phyloP scores from a whole-genome alignment of 129 eudicot species.

The Centella asiatica region DNA sequence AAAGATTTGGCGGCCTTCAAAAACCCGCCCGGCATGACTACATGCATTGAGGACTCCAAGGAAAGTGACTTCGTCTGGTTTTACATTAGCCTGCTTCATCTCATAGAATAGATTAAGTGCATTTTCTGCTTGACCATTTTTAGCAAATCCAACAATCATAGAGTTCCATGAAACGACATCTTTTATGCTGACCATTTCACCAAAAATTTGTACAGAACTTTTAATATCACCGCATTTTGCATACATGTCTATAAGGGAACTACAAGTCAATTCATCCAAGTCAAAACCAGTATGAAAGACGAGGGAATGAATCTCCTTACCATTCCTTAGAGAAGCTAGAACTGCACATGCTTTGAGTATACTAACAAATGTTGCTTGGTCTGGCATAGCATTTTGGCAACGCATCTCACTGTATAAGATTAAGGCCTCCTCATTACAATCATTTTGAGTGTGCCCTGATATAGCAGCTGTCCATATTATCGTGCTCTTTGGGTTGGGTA shows the following conservation, averaged over 20 bases:
- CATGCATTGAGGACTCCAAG: slow-evolving; percentile 90
- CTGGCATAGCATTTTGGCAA: slow-evolving; percentile 51
- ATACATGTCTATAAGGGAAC: slow-evolving; percentile 88
- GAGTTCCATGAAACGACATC: slow-evolving; percentile 91
- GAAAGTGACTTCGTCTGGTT: slow-evolving; percentile 86
- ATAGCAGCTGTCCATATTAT: slow-evolving; percentile 73
- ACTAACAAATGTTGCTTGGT: slow-evolving; percentile 87
- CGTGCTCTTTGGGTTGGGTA: slow-evolving; percentile 51
- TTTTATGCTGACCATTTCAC: slow-evolving; percentile 46
- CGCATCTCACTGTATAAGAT: slow-evolving; percentile 65
- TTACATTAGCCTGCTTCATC: slow-evolving; percentile 42
- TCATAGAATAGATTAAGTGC: slow-evolving; percentile 53
- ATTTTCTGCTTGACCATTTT: slow-evolving; percentile 64
- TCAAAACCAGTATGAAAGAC: slow-evolving; percentile 57
- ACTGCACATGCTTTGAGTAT: slow-evolving; percentile 73
- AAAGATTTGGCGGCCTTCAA: slow-evolving; percentile 62
- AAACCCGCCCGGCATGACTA: slow-evolving; percentile 75
- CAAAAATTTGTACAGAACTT: slow-evolving; percentile 52
- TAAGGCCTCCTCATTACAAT: slow-evolving; percentile 51
- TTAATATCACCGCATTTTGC: slow-evolving; percentile 89
- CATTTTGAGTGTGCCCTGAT: slow-evolving; percentile 65
- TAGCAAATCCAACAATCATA: slow-evolving; percentile 78
- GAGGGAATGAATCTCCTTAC: slow-evolving; percentile 58
- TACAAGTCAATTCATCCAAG: slow-evolving; percentile 71
- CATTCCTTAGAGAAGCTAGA: slow-evolving; percentile 60